Evolutionary conservation across 805 yeast species (phyloP), one percentile per base, ranked within the genome.

Genomic region (Priceomyces medius): DNA sequence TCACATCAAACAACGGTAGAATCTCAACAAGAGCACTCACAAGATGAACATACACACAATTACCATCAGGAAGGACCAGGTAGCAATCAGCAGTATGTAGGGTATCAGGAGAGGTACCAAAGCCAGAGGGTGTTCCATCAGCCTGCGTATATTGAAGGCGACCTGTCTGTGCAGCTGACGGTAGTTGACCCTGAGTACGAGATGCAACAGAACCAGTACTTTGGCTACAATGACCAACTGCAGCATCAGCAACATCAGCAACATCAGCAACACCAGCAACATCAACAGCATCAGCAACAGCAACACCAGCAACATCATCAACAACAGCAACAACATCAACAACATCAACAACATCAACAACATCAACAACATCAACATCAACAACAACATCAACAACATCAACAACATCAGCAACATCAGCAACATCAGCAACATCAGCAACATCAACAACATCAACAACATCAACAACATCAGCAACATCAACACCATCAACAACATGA

Each of bases 231-330:
- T n/a, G 6, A 17, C 5, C 33, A 23, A 55, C 16, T 55, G 57
- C 36, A 51, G 42, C 9, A 45, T 17, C 29, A n/a, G n/a, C 29
- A 26, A 26, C 5, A 26, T 10, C 14, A 26, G 14, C 29, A 26
- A n/a, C 5, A 26, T 26, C 29, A 5, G 80, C 83, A 0, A 88
- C 90, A 16, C 70, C 69, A 0, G 90, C 90, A n/a, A 67, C 83
- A 10, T 76, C 83, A 13, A 83, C 75, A 0, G 76, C 63, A 43
- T 71, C 64, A 33, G 17, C 47, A 28, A 19, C 42, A 16, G 8
- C 47, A 24, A 19, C 19, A 4, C 17, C 45, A 32, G 33, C 48
- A 7, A 31, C 42, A 23, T 42, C 44, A 1, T 7, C 17, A 20
- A 35, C 31, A 40, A 29, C 31, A 18, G 13, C 29, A 37, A 18